phyloP scores from a whole-genome alignment of 108 stramenopile species.

The Pseudonitzschia pungens region DNA sequence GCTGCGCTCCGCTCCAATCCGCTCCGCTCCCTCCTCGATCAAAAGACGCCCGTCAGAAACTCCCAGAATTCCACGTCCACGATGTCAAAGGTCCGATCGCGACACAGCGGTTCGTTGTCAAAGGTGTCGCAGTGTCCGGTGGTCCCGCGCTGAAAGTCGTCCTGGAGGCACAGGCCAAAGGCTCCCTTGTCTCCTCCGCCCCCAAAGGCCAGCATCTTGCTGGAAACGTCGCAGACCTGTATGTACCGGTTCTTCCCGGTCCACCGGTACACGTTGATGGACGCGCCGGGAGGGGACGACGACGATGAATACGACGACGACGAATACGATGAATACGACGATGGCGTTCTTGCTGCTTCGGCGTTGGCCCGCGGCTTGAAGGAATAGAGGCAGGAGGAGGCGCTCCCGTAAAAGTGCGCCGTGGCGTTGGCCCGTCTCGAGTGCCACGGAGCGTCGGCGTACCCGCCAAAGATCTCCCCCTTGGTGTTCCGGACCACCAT shows the following conservation, averaged over 20 bases:
- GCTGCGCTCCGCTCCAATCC: too few relatives aligned
- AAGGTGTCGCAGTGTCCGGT: constrained; percentile 87
- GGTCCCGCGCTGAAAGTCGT: constrained; percentile 82
- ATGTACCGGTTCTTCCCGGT: constrained; percentile 84
- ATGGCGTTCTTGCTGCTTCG: too few relatives aligned
- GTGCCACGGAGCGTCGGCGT: constrained; percentile 78
- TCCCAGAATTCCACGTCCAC: constrained; percentile 78
- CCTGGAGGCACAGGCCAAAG: constrained; percentile 84
- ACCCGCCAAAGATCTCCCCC: constrained; percentile 77
- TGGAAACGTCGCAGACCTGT: constrained; percentile 68
- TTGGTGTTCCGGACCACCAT: constrained; percentile 70
- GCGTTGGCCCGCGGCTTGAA: neutral
- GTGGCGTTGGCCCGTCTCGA: constrained; percentile 19
- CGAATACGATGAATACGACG: neutral
- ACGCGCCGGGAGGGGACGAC: neutral
- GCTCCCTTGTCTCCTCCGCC: constrained; percentile 85
- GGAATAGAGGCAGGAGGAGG: constrained; percentile 57
- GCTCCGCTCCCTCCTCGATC: too few relatives aligned
- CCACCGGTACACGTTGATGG: constrained; percentile 68
- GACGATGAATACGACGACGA: neutral
- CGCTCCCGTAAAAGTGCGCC: constrained; percentile 67
- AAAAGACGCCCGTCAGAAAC: constrained; percentile 52
- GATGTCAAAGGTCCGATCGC: constrained; percentile 61
- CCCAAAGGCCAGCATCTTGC: constrained; percentile 77
- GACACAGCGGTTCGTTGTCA: constrained; percentile 74